These are phyloP conservation scores for Cordyceps pruinosa DNA, from an alignment of 2,329 filamentous ascomycete species.

Conservation along the genomic window DNA sequence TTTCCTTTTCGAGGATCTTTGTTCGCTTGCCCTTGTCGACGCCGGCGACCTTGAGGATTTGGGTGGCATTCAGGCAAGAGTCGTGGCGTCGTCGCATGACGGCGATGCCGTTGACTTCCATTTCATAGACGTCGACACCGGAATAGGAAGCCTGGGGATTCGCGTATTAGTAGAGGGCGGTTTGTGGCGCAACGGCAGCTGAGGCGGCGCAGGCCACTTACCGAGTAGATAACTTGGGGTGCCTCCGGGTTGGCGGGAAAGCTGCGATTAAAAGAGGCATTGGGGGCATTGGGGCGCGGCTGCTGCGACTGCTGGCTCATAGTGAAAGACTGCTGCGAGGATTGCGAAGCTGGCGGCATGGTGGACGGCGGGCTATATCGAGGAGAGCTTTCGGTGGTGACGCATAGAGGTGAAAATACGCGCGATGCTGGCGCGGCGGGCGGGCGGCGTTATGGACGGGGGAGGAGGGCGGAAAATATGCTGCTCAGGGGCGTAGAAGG, in stretches of 20 bases:
- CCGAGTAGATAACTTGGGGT: constrained; percentile 58
- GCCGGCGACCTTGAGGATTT: constrained; percentile 94
- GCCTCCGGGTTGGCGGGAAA: constrained; percentile 32
- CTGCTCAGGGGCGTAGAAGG: background rate
- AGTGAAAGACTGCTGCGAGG: constrained; percentile 49
- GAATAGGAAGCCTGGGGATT: constrained; percentile 71
- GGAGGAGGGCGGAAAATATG: background rate
- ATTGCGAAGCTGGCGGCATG: constrained; percentile 40
- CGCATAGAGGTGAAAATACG: constrained; percentile 1
- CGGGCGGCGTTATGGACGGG: background rate
- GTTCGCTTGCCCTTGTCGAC: constrained; percentile 97
- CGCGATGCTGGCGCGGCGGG: background rate
- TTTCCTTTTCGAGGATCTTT: constrained; percentile 96
- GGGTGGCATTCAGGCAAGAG: constrained; percentile 95
- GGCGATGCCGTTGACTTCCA: constrained; percentile 88
- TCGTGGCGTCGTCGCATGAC: constrained; percentile 95
- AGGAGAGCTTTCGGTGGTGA: background rate
- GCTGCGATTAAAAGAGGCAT: constrained; percentile 30
- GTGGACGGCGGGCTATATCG: background rate
- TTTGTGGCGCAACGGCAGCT: background rate
- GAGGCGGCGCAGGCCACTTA: constrained; percentile 27
- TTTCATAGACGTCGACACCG: constrained; percentile 93
- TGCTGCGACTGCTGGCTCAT: constrained; percentile 50
- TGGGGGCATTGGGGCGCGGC: constrained; percentile 25
- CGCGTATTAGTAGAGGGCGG: constrained; percentile 2